Evolutionary conservation across 1,284 basidiomycete genomes (phyloP).

Genomic region (Mycosarcoma maydis): DNA sequence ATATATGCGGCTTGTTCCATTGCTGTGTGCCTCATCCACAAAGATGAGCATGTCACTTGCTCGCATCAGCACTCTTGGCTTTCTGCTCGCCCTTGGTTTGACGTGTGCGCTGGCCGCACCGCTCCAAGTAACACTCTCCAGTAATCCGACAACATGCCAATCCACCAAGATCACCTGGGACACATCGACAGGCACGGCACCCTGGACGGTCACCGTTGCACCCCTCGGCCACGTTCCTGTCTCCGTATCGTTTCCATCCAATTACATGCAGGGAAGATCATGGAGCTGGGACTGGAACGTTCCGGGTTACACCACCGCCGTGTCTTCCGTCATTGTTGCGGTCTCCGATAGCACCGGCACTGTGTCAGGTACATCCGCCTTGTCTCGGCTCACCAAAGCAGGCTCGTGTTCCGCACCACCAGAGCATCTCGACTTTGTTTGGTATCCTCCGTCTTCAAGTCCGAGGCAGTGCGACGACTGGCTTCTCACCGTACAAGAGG

Average conservation of each 20-base stretch:
- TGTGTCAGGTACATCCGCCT: slow-evolving; percentile 21
- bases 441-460: slow-evolving; percentile 24
- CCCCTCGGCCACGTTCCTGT: slow-evolving; percentile 39
- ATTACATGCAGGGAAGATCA: slow-evolving; percentile 22
- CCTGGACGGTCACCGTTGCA: slow-evolving; percentile 45
- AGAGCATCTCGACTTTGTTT: slow-evolving; percentile 46
- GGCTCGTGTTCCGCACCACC: slow-evolving; percentile 31
- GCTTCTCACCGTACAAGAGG: slow-evolving; percentile 40
- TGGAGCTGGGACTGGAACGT: slow-evolving; percentile 43
- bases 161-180: slow-evolving; percentile 37
- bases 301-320: slow-evolving; percentile 20
- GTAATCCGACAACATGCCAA: slow-evolving; percentile 33
- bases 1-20: no score
- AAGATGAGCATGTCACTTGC: not conserved
- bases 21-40: not conserved
- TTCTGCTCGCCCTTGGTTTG: slow-evolving; percentile 16
- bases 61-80: not conserved
- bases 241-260: slow-evolving; percentile 26
- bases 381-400: slow-evolving; percentile 12
- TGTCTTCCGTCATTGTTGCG: slow-evolving; percentile 33
- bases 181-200: slow-evolving; percentile 33
- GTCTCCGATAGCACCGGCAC: slow-evolving; percentile 40
- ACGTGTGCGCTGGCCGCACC: slow-evolving; percentile 35
- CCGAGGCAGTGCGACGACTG: slow-evolving; percentile 42
- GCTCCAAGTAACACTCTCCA: slow-evolving; percentile 29